Evolutionary conservation across 2,329 filamentous ascomycete species (phyloP).

Genomic region (Biscogniauxia marginata): DNA sequence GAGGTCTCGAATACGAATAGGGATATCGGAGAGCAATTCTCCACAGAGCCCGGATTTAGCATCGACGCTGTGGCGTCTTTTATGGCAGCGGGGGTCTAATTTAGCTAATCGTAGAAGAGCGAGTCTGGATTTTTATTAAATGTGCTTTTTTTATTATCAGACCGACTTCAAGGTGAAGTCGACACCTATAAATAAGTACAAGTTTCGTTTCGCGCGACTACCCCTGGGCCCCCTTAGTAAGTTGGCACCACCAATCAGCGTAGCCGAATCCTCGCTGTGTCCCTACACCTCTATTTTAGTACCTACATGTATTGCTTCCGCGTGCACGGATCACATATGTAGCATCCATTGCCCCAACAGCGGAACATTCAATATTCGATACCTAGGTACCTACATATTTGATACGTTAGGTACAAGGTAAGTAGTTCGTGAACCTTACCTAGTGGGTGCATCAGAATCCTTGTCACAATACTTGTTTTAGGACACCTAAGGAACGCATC

Average conservation of each 20-base stretch:
- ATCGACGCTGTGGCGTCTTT: background rate
- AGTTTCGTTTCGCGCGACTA: background rate
- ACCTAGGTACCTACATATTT: background rate
- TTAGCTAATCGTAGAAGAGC: background rate
- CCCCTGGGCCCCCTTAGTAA: background rate
- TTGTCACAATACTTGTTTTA: background rate
- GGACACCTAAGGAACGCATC: slow-evolving; percentile 11
- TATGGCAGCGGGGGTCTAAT: background rate
- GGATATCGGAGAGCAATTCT: slow-evolving; percentile 13
- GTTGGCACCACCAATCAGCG: background rate
- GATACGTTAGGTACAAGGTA: background rate
- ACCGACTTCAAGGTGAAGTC: background rate
- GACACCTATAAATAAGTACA: background rate
- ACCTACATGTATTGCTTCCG: background rate
- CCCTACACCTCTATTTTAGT: background rate
- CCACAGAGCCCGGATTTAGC: slow-evolving; percentile 7
- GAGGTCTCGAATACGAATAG: slow-evolving; percentile 8
- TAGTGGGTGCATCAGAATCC: no score
- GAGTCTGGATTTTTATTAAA: background rate
- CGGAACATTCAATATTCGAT: background rate
- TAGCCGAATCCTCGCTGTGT: background rate
- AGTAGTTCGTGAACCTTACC: no score
- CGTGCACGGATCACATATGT: background rate
- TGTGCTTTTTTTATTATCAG: background rate
- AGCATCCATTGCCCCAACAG: background rate